Conservation (phyloP, 164 flowering plant genomes). For the Tinospora cordifolia region DNA sequence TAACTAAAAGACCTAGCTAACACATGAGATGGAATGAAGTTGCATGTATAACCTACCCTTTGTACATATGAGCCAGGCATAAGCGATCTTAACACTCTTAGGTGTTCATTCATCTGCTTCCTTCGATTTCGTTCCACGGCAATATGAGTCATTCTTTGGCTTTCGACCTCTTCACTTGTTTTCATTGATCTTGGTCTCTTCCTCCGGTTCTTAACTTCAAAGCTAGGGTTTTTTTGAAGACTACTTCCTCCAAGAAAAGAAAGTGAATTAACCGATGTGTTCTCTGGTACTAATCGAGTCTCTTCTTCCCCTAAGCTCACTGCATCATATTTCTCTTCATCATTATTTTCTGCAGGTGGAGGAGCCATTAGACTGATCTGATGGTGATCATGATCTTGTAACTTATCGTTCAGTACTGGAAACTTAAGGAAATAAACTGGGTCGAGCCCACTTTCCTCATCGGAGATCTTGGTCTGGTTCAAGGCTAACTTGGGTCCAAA, state of each 20-base stretch:
- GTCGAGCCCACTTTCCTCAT: slow-evolving; percentile 50
- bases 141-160: slow-evolving; percentile 96
- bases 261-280: slow-evolving; percentile 31
- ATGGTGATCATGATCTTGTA: slow-evolving; percentile 24
- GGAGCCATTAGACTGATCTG: slow-evolving; percentile 17
- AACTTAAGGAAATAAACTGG: slow-evolving; percentile 83
- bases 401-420: slow-evolving; percentile 66
- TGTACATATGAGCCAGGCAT: slow-evolving; percentile 95
- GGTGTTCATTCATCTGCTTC: slow-evolving; percentile 97
- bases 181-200: slow-evolving; percentile 69
- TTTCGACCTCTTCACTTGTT: slow-evolving; percentile 88
- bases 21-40: not conserved
- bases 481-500: slow-evolving; percentile 66
- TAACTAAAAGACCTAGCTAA: not conserved
- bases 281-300: slow-evolving; percentile 26
- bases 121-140: slow-evolving; percentile 93
- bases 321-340: slow-evolving; percentile 18
- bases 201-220: slow-evolving; percentile 44
- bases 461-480: slow-evolving; percentile 39
- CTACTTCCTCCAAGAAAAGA: slow-evolving; percentile 35
- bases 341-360: slow-evolving; percentile 8
- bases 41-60: slow-evolving; percentile 53
- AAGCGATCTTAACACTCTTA: slow-evolving; percentile 76
- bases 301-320: slow-evolving; percentile 18
- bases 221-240: slow-evolving; percentile 14